phyloP scores from a whole-genome alignment of 192 early-diverging fungal genomes.

The Coemansia sp. region DNA sequence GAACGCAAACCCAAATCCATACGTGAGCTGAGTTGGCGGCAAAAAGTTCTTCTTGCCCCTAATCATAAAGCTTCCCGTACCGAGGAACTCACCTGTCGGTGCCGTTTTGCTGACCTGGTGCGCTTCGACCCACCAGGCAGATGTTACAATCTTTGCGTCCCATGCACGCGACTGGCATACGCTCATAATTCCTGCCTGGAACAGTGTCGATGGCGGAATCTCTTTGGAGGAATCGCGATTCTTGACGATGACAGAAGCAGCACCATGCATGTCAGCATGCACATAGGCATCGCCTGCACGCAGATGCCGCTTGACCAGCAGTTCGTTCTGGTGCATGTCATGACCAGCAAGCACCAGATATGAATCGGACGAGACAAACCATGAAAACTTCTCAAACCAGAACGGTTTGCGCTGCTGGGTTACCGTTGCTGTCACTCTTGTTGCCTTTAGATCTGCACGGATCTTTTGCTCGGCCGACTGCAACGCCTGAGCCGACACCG shows the following conservation, averaged over 20 bases:
- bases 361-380: conserved; percentile 93
- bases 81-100: conserved; percentile 87
- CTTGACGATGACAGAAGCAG: conserved; percentile 86
- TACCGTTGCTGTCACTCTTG: conserved; percentile 72
- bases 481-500: conserved; percentile 79
- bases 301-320: conserved; percentile 75
- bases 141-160: conserved; percentile 95
- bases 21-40: conserved; percentile 89
- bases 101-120: conserved; percentile 88
- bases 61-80: conserved; percentile 91
- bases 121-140: conserved; percentile 91
- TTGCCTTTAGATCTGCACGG: conserved; percentile 70
- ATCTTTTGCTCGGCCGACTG: conserved; percentile 93
- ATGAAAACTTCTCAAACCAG: conserved; percentile 99
- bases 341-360: conserved; percentile 89
- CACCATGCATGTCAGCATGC: conserved; percentile 91
- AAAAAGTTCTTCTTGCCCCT: conserved; percentile 92
- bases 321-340: conserved; percentile 92
- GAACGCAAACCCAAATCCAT: conserved; percentile 96
- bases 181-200: conserved; percentile 94
- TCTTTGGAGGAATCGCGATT: conserved; percentile 54
- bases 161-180: conserved; percentile 93
- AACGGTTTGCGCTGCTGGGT: conserved; percentile 85
- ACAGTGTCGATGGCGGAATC: conserved; percentile 86
- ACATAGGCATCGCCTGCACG: conserved; percentile 79